Base-by-base conservation (phyloP, 108 stramenopile species). In the Mediolabrus comicus region DNA sequence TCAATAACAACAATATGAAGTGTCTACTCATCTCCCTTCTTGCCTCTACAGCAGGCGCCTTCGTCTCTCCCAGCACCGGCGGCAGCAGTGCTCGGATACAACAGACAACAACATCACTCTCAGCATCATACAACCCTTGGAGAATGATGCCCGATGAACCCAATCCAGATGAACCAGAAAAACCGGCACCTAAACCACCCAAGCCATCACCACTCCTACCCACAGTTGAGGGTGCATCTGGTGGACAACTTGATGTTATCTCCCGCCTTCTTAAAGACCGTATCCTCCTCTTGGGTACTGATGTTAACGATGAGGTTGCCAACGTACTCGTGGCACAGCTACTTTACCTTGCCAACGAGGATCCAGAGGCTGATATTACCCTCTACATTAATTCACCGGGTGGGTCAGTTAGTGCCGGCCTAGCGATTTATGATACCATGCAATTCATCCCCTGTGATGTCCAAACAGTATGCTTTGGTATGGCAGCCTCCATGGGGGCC, bases 391-490 rank as follows among this genome's bases (percentile, higher is more conserved):
- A 98, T 74, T 86, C 83, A 30, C 97, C 97, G 11, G 96, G 97
- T 9, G 97, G 95, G 14, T 77, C 82, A 25, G 95, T 97, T 17
- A 81, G 78, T 26, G 94, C 95, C 22, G 97, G 96, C 39, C 83
- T 98, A 87, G 97, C 97, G 19, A 98, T 98, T 72, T 98, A 95
- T 72, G 97, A 98, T 71, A 95, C 97, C 39, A 97, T 97, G 95
- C 94, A 98, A 81, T 97, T 89, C 79, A 86, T 98, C 63, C 97
- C 97, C 41, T 98, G 97, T 67, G 97, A 98, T 66, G 89, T 98
- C 2, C 71, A 81, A 67, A 98, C 97, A 1, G 95, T 98, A 14
- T 98, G 97, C 82, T 98, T 98, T 62, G 97, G 97, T n/a, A 97
- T 96, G 94, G 97, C 97, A 0, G 97, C 97, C 14, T 84, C 82